phyloP scores from a whole-genome alignment of 116 monocot species.

The Zostera marina region DNA sequence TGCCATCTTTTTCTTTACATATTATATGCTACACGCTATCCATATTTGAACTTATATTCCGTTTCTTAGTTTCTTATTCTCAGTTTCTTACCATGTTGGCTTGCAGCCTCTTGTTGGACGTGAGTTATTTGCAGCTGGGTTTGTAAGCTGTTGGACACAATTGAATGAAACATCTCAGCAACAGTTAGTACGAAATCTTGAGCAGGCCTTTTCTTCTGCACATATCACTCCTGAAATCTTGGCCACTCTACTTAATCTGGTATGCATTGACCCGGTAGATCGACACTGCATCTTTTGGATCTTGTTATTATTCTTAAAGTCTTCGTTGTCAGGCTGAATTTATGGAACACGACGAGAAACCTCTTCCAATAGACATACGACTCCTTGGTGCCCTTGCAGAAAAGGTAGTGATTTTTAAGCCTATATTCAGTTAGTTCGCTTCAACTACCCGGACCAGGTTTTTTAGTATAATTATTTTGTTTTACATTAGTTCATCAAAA shows the following conservation, averaged over 20 bases:
- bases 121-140: constrained; percentile 96
- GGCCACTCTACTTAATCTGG: constrained; percentile 86
- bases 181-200: constrained; percentile 84
- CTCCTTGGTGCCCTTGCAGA: constrained; percentile 98
- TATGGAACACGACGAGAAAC: constrained; percentile 99
- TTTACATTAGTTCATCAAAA: too few relatives aligned
- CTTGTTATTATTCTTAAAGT: background rate
- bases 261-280: constrained; percentile 6
- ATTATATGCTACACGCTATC: background rate
- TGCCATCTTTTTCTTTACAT: background rate
- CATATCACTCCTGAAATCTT: constrained; percentile 99
- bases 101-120: constrained; percentile 93
- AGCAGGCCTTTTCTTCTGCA: constrained; percentile 92
- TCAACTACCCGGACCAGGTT: too few relatives aligned
- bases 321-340: constrained; percentile 70
- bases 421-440: too few relatives aligned
- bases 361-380: constrained; percentile 94
- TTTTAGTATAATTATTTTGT: too few relatives aligned
- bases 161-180: constrained; percentile 90
- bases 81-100: background rate
- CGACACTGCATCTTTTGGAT: background rate
- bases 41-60: background rate
- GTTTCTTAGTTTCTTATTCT: constrained; percentile 9
- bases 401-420: constrained; percentile 37
- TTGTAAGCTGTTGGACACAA: constrained; percentile 99